These are phyloP conservation scores for Neurospora crassa DNA, from an alignment of 2,329 filamentous ascomycete genomes.

Conservation along the genomic window DNA sequence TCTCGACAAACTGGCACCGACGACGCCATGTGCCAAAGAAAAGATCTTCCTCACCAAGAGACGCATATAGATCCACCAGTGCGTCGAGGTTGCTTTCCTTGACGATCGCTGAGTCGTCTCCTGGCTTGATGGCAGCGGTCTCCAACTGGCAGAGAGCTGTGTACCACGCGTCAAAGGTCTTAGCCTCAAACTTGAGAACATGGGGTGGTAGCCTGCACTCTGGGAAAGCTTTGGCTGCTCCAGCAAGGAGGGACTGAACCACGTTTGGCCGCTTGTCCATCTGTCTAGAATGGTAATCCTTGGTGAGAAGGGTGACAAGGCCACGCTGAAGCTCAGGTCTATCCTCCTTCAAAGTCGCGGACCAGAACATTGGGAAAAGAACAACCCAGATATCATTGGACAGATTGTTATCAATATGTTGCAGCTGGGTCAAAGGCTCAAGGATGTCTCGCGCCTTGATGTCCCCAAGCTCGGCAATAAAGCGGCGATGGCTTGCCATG, in stretches of 20 bases:
- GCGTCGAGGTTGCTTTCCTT: constrained; percentile 94
- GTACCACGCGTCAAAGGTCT: constrained; percentile 96
- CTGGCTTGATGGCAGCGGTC: constrained; percentile 73
- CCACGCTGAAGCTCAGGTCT: constrained; percentile 83
- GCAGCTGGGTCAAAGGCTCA: constrained; percentile 82
- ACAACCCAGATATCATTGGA: constrained; percentile 86
- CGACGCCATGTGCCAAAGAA: constrained; percentile 97
- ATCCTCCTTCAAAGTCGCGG: constrained; percentile 77
- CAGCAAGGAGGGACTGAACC: constrained; percentile 83
- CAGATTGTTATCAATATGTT: constrained; percentile 75
- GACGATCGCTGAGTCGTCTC: constrained; percentile 73
- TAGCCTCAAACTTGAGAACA: constrained; percentile 88
- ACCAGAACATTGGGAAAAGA: constrained; percentile 91
- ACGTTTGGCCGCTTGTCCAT: constrained; percentile 94
- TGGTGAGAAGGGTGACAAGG: constrained; percentile 81
- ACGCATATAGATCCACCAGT: constrained; percentile 84
- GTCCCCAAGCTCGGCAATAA: constrained; percentile 73
- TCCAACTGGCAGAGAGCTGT: constrained; percentile 87
- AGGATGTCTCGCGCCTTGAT: constrained; percentile 82
- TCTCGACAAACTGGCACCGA: constrained; percentile 92
- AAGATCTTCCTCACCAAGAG: constrained; percentile 86
- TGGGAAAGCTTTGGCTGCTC: constrained; percentile 73
- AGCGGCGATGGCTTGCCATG: constrained; percentile 70
- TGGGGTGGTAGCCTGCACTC: constrained; percentile 90
- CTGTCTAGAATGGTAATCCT: constrained; percentile 91